These are phyloP conservation scores for Thalassiosira mediterranea DNA, from an alignment of 352 stramenopile genomes.

Conservation along the genomic window DNA sequence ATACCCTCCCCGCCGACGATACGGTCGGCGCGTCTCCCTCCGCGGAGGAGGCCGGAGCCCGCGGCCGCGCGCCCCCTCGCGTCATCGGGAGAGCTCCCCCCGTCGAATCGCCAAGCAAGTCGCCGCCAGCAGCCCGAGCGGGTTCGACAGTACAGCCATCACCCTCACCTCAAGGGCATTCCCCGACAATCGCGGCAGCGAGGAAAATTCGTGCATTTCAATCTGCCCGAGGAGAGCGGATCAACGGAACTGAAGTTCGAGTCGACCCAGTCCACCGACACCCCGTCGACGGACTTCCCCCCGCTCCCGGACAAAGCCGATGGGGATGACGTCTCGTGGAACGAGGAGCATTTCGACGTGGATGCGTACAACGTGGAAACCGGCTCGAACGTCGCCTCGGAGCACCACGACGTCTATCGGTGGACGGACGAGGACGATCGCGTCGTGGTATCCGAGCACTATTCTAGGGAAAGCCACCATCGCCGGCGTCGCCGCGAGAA, in stretches of 20 bases:
- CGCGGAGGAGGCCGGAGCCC: no score
- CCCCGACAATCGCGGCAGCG: slow-evolving; percentile 3
- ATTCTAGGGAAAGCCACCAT: slow-evolving; percentile 40
- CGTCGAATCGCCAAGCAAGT: no score
- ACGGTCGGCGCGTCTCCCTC: no score
- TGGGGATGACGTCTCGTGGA: slow-evolving; percentile 26
- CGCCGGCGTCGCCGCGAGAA: slow-evolving; percentile 4
- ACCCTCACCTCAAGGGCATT: no score
- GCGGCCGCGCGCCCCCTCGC: no score
- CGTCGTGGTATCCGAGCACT: slow-evolving; percentile 26
- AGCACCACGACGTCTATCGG: slow-evolving; percentile 35
- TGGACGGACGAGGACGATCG: slow-evolving; percentile 27
- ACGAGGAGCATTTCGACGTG: slow-evolving; percentile 40
- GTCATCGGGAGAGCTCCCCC: no score
- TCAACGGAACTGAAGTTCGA: slow-evolving; percentile 37
- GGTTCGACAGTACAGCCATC: no score
- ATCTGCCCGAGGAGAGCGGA: slow-evolving; percentile 27
- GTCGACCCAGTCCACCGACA: slow-evolving; percentile 14
- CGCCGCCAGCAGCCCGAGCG: no score
- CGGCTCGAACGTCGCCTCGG: slow-evolving; percentile 21
- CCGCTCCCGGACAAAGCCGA: neutral
- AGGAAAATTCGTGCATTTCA: slow-evolving; percentile 41
- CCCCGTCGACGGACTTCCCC: slow-evolving; percentile 1
- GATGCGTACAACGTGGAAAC: slow-evolving; percentile 34
- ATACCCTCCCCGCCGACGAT: no score